These are phyloP conservation scores for Chalara sp. DNA, from an alignment of 2,329 filamentous ascomycete species.

Conservation along the genomic window DNA sequence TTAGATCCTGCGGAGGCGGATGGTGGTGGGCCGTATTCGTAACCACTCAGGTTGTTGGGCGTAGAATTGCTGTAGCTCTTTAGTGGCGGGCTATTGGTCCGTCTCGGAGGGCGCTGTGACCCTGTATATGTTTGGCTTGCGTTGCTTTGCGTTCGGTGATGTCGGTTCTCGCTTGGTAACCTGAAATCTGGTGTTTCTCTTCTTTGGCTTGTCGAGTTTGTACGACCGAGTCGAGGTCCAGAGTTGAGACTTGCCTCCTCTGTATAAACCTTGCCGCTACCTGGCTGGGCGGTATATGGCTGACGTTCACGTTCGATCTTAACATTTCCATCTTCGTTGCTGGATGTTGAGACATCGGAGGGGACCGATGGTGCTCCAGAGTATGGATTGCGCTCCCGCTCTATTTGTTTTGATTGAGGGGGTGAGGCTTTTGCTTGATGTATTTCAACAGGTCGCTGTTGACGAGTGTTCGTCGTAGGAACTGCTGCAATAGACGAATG, in stretches of 20 bases:
- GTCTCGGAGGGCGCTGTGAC: conserved; percentile 8
- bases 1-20: conserved; percentile 13
- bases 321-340: conserved; percentile 33
- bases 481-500: conserved; percentile 12
- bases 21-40: conserved; percentile 17
- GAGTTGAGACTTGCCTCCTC: conserved; percentile 22
- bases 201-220: conserved; percentile 19
- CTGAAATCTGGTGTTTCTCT: conserved; percentile 2
- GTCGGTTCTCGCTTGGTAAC: conserved; percentile 1
- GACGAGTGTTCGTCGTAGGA: conserved; percentile 8
- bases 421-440: conserved; percentile 18
- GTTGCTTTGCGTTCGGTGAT: conserved; percentile 15
- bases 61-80: conserved; percentile 22
- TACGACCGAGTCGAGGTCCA: conserved; percentile 9
- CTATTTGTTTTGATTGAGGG: conserved; percentile 25
- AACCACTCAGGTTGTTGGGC: conserved; percentile 16
- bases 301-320: conserved; percentile 60
- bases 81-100: conserved; percentile 19
- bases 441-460: conserved; percentile 18
- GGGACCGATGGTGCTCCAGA: conserved; percentile 22
- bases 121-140: conserved; percentile 15
- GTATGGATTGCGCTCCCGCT: conserved; percentile 32
- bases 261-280: conserved; percentile 49
- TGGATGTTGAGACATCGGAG: conserved; percentile 30
- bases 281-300: conserved; percentile 54